Conservation (phyloP, 192 early-diverging fungal genomes). For the Umbelopsis vinacea region DNA sequence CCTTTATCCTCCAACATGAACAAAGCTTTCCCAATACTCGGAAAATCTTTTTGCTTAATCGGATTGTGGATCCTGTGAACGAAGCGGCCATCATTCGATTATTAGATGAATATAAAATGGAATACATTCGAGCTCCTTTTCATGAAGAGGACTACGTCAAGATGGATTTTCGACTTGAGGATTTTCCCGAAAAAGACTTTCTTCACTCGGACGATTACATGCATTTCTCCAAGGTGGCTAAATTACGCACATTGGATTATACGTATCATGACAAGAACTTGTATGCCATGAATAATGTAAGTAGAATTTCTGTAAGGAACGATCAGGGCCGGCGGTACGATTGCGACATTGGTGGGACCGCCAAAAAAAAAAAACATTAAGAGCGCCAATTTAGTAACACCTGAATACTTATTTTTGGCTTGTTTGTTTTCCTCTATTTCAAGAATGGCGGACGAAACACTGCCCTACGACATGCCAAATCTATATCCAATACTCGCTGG, state of each 20-base stretch:
- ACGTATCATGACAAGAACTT: slow-evolving; percentile 68
- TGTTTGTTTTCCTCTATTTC: not conserved
- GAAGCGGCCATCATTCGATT: slow-evolving; percentile 58
- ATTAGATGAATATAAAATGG: slow-evolving; percentile 52
- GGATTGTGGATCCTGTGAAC: slow-evolving; percentile 61
- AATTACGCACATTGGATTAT: slow-evolving; percentile 61
- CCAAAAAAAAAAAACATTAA: no score
- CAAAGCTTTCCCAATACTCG: slow-evolving; percentile 56
- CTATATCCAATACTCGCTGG: slow-evolving; percentile 54
- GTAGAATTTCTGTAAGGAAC: no score
- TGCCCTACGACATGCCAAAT: slow-evolving; percentile 55
- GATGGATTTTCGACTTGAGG: slow-evolving; percentile 61
- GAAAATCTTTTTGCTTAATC: slow-evolving; percentile 63
- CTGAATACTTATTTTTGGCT: slow-evolving; percentile 2
- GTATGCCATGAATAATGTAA: slow-evolving; percentile 74
- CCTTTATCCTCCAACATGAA: slow-evolving; percentile 65
- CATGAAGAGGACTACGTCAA: slow-evolving; percentile 54
- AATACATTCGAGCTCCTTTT: slow-evolving; percentile 63
- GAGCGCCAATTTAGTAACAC: slow-evolving; percentile 16
- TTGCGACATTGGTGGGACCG: not conserved
- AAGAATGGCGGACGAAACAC: slow-evolving; percentile 67
- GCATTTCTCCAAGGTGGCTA: slow-evolving; percentile 59
- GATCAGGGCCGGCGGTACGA: slow-evolving; percentile 5
- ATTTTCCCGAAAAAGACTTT: slow-evolving; percentile 66
- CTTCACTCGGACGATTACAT: slow-evolving; percentile 64